These are phyloP conservation scores for Acacia crassicarpa DNA, from an alignment of 306 rosid species.

Conservation along the genomic window DNA sequence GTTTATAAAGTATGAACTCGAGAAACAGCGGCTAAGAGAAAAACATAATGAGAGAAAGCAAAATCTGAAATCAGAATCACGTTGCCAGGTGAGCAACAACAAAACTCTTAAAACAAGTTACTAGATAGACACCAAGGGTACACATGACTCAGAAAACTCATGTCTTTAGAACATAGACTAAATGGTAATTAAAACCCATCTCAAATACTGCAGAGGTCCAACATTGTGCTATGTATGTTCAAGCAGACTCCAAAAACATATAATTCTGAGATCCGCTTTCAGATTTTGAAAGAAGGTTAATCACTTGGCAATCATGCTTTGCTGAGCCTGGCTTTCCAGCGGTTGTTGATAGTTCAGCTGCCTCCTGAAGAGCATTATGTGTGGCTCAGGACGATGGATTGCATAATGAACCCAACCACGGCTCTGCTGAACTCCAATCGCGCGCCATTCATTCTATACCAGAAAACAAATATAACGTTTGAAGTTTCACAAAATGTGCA, in stretches of 20 bases:
- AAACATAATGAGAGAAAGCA: not conserved
- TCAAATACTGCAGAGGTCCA: conserved; percentile 41
- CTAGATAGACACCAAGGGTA: conserved; percentile 30
- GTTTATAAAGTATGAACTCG: not conserved
- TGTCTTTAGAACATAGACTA: not conserved
- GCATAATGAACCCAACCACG: conserved; percentile 99
- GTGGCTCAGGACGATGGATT: conserved; percentile 94
- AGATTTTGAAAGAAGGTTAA: conserved; percentile 16
- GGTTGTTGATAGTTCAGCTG: conserved; percentile 85
- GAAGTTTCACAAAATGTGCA: not conserved
- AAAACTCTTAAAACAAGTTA: not conserved
- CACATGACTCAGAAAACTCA: conserved; percentile 8
- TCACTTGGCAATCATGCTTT: conserved; percentile 60
- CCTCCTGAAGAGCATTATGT: conserved; percentile 98
- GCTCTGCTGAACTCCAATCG: conserved; percentile 96
- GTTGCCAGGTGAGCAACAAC: not conserved
- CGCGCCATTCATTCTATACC: conserved; percentile 85
- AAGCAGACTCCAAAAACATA: not conserved
- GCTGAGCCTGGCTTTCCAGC: conserved; percentile 80
- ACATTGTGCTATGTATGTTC: not conserved
- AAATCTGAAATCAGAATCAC: not conserved
- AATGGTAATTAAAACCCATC: conserved; percentile 2
- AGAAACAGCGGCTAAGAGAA: not conserved
- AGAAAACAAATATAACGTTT: not conserved
- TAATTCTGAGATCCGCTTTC: conserved; percentile 25